phyloP scores from a whole-genome alignment of 352 stramenopile genomes.

The Albugo laibachii region DNA sequence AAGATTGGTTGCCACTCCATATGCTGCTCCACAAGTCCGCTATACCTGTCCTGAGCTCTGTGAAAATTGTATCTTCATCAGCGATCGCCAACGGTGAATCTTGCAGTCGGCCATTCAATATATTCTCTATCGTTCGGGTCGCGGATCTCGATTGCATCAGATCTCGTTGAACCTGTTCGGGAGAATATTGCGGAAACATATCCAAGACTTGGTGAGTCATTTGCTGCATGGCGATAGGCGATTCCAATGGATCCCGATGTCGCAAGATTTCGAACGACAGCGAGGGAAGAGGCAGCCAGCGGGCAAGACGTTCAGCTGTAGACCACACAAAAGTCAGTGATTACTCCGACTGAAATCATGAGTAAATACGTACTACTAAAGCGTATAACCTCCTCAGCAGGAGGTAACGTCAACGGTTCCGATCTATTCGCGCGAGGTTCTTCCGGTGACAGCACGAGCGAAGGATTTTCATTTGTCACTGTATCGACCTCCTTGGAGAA shows the following conservation, averaged over 20 bases:
- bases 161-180: slow-evolving; percentile 32
- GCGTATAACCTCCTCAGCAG: slow-evolving; percentile 30
- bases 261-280: slow-evolving; percentile 62
- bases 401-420: neutral
- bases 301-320: slow-evolving; percentile 12
- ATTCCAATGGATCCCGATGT: slow-evolving; percentile 11
- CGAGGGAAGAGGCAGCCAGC: slow-evolving; percentile 45
- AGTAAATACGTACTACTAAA: slow-evolving; percentile 46
- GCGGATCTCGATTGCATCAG: slow-evolving; percentile 29
- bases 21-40: no score
- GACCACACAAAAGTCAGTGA: no score
- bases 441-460: slow-evolving; percentile 1
- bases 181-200: slow-evolving; percentile 47
- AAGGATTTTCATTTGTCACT: slow-evolving; percentile 1
- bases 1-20: no score
- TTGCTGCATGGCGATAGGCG: slow-evolving; percentile 26
- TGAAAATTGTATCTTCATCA: no score
- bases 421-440: neutral
- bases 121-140: slow-evolving; percentile 51
- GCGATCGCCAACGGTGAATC: no score
- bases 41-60: no score
- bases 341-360: neutral
- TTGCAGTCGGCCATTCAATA: slow-evolving; percentile 30
- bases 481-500: slow-evolving; percentile 13
- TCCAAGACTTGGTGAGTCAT: slow-evolving; percentile 60